These are phyloP conservation scores for Plectranthus barbatus DNA, from an alignment of 257 asterid species.

Conservation along the genomic window DNA sequence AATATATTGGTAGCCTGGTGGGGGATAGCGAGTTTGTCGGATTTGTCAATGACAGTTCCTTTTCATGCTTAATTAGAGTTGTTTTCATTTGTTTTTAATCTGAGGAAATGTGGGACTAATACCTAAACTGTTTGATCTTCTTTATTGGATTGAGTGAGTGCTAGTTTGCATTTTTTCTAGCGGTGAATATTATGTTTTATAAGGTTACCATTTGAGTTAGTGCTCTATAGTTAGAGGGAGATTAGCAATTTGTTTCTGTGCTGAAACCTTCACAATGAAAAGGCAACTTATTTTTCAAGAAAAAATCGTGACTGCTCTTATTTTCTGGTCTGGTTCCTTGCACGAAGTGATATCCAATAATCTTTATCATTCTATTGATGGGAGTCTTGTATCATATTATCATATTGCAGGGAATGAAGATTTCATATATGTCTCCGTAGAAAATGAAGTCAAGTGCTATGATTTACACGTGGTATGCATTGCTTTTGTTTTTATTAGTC, in stretches of 20 bases:
- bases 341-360: not conserved
- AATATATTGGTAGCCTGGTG: not conserved
- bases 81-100: not conserved
- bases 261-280: not conserved
- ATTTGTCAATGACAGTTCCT: not conserved
- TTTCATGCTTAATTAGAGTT: not conserved
- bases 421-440: constrained; percentile 54
- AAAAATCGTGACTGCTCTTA: not conserved
- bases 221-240: not conserved
- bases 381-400: constrained; percentile 1
- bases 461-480: constrained; percentile 64
- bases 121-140: not conserved
- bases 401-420: constrained; percentile 75
- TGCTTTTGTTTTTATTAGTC: not conserved
- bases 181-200: not conserved
- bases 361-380: not conserved
- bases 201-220: not conserved
- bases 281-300: not conserved
- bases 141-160: not conserved
- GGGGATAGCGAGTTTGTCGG: not conserved
- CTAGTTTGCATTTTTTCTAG: not conserved
- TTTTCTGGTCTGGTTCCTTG: not conserved
- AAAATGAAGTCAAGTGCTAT: constrained; percentile 63
- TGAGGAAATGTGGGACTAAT: not conserved
- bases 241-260: not conserved